A percentile compares a stretch with the other conserved stretches of the same genome.
These are phyloP conservation scores for Asterochloris sp. DNA, from an alignment of 139 green algal species.

Conservation along the genomic window DNA sequence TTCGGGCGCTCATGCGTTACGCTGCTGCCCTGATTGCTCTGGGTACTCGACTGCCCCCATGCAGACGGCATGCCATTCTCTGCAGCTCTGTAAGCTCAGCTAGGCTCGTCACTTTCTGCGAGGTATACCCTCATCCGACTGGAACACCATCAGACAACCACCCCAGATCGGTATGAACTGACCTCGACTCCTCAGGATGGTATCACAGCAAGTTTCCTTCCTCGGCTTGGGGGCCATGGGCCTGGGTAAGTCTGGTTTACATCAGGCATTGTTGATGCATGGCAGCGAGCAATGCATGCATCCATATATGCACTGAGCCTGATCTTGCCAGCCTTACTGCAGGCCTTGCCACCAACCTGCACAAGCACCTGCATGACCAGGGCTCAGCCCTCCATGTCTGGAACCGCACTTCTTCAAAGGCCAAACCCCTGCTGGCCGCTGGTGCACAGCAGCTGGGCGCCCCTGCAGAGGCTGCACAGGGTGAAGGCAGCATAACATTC, in stretches of 20 bases:
- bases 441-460: conserved; percentile 4
- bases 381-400: neutral
- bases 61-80: no score
- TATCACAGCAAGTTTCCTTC: neutral
- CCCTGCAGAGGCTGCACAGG: neutral
- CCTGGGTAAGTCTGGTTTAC: neutral
- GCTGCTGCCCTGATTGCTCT: no score
- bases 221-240: conserved; percentile 14
- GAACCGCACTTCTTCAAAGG: conserved; percentile 11
- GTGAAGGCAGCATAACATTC: conserved; percentile 1
- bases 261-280: no score
- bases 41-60: no score
- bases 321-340: neutral
- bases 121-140: no score
- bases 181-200: no score
- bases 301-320: neutral
- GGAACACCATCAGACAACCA: no score
- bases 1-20: no score
- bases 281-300: neutral
- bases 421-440: neutral
- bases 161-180: no score
- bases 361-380: neutral
- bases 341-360: conserved; percentile 18
- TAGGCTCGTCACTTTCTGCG: no score
- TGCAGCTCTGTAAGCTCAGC: no score